phyloP scores from a whole-genome alignment of 306 rosid genomes.

The Erythrophleum fordii region DNA sequence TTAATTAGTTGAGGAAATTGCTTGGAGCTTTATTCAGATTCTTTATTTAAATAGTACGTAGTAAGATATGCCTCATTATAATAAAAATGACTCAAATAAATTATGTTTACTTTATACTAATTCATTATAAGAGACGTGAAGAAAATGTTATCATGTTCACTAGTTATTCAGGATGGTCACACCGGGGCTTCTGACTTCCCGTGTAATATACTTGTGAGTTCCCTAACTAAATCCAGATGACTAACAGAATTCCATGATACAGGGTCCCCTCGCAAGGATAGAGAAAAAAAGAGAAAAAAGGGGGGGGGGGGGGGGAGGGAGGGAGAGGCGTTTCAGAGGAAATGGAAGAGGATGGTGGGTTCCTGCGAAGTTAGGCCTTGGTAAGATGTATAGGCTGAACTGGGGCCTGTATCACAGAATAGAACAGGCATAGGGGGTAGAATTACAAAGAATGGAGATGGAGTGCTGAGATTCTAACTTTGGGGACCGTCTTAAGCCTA shows the following conservation, averaged over 20 bases:
- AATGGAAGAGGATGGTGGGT: background rate
- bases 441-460: background rate
- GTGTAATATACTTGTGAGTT: background rate
- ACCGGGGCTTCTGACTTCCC: background rate
- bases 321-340: background rate
- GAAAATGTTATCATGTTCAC: background rate
- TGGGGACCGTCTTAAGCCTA: background rate
- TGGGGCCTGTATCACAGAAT: slow-evolving; percentile 1
- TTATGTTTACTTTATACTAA: too few relatives aligned
- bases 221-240: too few relatives aligned
- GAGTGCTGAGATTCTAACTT: background rate
- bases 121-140: background rate
- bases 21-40: too few relatives aligned
- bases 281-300: too few relatives aligned
- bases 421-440: background rate
- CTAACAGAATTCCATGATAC: too few relatives aligned
- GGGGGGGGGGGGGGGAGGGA: too few relatives aligned
- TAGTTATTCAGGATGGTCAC: slow-evolving; percentile 6
- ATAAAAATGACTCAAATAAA: slow-evolving; percentile 24
- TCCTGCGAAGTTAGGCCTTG: slow-evolving; percentile 17
- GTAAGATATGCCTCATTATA: background rate
- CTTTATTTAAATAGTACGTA: background rate
- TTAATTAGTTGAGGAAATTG: too few relatives aligned
- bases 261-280: too few relatives aligned
- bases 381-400: slow-evolving; percentile 9